Evolutionary conservation across 192 early-diverging fungal genomes (phyloP), one percentile per base, ranked within the genome.

Genomic region (Entomortierella parvispora): DNA sequence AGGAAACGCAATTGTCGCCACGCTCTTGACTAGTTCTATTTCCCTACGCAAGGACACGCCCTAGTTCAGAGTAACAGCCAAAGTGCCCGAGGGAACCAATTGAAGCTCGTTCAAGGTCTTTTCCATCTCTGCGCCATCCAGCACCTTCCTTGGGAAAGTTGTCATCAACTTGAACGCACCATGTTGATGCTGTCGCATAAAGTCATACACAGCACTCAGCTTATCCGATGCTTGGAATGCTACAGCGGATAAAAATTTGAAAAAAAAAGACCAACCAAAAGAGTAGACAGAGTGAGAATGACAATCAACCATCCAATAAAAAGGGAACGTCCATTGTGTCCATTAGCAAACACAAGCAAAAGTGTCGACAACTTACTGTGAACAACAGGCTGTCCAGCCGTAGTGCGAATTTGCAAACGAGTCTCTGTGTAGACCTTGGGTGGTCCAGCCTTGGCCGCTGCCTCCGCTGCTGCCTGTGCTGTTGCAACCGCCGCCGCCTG

Each of bases 371-470:
- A 51, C 55, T 4, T 76, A 68, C 74, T 63, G 3, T 77, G 65
- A 54, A 68, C 65, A 50, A 77, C 49, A 34, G 74, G 74, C 11
- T 62, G 60, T 22, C 68, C 65, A 7, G 86, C 85, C 18, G 76
- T 79, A 17, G 89, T 82, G 59, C 90, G 87, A 79, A 93, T 92
- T 84, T 93, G 92, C 25, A 95, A 62, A 42, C 93, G 65, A 6
- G 93, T 71, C 52, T 95, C 94, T 1, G 84, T 83, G 62, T 95
- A 95, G 9, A 91, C 86, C 57, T 84, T 88, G n/a, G 82, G 77
- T 5, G 74, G 77, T 2, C 64, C 65, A 28, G 80, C 55, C 20
- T 80, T 71, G 10, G 66, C 71, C 12, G 71, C 66, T 1, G 75
- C 32, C 3, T 53, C 80, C 20, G 79, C 71, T 0, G 68, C 49